Evolutionary conservation across 257 asterid genomes (phyloP).

Genomic region (Mentha longifolia): DNA sequence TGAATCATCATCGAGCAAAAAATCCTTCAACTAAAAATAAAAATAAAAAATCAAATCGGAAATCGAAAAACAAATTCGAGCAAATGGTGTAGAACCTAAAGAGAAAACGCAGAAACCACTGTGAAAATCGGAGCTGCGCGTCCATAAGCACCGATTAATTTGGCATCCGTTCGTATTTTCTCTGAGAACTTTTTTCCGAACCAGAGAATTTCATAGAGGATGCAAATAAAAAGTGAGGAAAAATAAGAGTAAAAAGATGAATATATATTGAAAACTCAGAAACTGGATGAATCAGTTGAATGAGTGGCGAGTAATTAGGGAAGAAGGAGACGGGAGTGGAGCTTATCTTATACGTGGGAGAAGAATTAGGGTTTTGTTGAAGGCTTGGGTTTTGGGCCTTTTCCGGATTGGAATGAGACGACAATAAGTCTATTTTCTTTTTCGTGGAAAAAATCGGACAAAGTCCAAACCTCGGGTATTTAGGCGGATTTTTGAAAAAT

Average conservation of each 20-base stretch:
- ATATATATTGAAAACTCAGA: neutral
- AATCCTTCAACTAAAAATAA: neutral
- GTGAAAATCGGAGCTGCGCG: slow-evolving; percentile 50
- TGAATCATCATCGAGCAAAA: slow-evolving; percentile 69
- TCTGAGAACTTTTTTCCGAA: slow-evolving; percentile 31
- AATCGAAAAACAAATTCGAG: neutral
- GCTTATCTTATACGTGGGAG: neutral
- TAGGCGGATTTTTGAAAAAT: no score
- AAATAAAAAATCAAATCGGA: no score
- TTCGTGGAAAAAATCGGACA: no score
- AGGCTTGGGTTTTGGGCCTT: slow-evolving; percentile 12
- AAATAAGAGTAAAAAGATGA: neutral
- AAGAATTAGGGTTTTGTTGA: slow-evolving; percentile 21
- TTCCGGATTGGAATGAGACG: neutral
- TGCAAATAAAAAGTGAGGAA: slow-evolving; percentile 29
- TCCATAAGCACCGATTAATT: slow-evolving; percentile 58
- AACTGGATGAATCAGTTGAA: no score
- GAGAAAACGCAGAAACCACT: slow-evolving; percentile 76
- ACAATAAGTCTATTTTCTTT: no score
- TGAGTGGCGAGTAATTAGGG: neutral
- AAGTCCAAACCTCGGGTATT: no score
- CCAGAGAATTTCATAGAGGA: slow-evolving; percentile 50
- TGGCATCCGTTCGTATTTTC: slow-evolving; percentile 55
- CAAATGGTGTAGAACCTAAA: slow-evolving; percentile 49
- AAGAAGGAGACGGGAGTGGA: neutral